Base-by-base conservation (phyloP, 2,329 filamentous ascomycete genomes). In the Thielaviopsis euricoi region DNA sequence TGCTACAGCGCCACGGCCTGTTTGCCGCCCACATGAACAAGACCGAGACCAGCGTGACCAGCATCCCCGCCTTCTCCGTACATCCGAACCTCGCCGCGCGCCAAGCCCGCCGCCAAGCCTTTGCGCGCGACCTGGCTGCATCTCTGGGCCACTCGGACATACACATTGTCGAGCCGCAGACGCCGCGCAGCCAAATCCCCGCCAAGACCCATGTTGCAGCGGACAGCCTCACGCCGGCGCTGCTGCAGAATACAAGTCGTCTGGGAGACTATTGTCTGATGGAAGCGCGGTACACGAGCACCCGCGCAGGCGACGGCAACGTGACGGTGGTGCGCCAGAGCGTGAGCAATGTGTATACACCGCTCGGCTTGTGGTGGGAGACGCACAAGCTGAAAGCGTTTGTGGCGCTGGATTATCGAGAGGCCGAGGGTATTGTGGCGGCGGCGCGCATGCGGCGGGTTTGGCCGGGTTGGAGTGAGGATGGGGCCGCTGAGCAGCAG, bases 291-390 rank as follows among this genome's bases (percentile, higher is more conserved):
- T 23, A 12, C 22, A 17, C 29, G 29, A 12, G 52, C 55, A 19
- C 10, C n/a, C 3, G 7, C 13, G 15, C 21, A 4, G 19, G 23
- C 23, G 23, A 33, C 29, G 51, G 51, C 15, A 33, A 19, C 9
- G 13, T 52, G 49, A 23, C n/a, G 7, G 21, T 25, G 25, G 22
- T 52, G 49, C 22, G 21, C 12, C 21, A 26, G 12, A 52, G 29
- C 21, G 17, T 43, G 37, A 43, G 37, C 37, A 43, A 15, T 7
- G 17, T 25, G n/a, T 57, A 46, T 43, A 52, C 58, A 3, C 52
- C 46, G 33, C 56, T 60, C 17, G 19, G 46, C 5, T 29, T 56
- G 37, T 60, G 58, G 58, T 60, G 56, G 52, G 48, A 58, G 33
- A 57, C 58, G 7, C 23, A 52, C 22, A 53, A 60, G 50, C 52